Evolutionary conservation across 2,329 filamentous ascomycete species (phyloP).

Genomic region (Ophiostoma montium): DNA sequence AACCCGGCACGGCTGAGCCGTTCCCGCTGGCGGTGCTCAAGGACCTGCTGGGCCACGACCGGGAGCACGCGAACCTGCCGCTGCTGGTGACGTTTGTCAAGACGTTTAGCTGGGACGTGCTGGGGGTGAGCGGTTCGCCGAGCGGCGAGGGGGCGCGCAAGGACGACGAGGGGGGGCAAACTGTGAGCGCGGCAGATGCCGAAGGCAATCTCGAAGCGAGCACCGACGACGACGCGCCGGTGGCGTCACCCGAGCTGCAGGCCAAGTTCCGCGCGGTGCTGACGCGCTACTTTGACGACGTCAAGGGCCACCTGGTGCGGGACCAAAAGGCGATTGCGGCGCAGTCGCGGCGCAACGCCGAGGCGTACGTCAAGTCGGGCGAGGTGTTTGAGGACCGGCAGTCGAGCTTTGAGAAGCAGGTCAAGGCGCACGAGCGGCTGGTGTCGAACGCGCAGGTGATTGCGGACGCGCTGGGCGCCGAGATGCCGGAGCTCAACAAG

Average conservation of each 20-base stretch:
- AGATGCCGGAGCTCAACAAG: slow-evolving; percentile 87
- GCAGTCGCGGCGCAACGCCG: slow-evolving; percentile 87
- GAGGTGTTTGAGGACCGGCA: slow-evolving; percentile 98
- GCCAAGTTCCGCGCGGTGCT: slow-evolving; percentile 78
- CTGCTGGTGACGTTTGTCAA: slow-evolving; percentile 93
- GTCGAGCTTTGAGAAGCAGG: slow-evolving; percentile 84
- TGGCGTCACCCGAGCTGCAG: slow-evolving; percentile 63
- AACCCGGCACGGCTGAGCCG: slow-evolving; percentile 56
- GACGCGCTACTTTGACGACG: slow-evolving; percentile 79
- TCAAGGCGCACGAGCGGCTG: slow-evolving; percentile 84
- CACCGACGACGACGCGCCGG: slow-evolving; percentile 45
- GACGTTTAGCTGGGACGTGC: slow-evolving; percentile 86
- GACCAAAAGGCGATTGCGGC: slow-evolving; percentile 80
- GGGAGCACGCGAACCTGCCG: slow-evolving; percentile 81
- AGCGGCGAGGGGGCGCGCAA: slow-evolving; percentile 68
- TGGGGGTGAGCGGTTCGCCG: slow-evolving; percentile 57
- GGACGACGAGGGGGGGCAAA: slow-evolving; percentile 43
- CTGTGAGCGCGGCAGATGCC: slow-evolving; percentile 18
- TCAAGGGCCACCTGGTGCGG: slow-evolving; percentile 75
- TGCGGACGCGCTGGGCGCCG: slow-evolving; percentile 72
- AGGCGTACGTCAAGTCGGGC: slow-evolving; percentile 95
- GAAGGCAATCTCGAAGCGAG: slow-evolving; percentile 29
- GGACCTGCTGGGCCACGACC: slow-evolving; percentile 84
- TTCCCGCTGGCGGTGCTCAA: slow-evolving; percentile 97
- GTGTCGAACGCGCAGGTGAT: slow-evolving; percentile 81